Base-by-base conservation (phyloP, 306 rosid species). In the Inga oerstediana region DNA sequence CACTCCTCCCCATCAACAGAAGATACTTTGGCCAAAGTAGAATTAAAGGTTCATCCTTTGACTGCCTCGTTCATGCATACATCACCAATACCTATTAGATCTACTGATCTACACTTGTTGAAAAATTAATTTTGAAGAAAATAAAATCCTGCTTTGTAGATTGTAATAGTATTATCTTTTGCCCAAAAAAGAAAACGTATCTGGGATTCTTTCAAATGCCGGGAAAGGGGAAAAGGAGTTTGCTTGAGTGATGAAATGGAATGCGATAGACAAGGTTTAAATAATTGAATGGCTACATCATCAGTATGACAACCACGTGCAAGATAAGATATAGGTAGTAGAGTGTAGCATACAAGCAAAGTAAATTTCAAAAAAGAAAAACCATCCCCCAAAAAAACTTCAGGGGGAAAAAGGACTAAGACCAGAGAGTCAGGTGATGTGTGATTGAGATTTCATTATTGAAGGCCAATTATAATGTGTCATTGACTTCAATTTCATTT, bases 11-110 rank as follows among this genome's bases (percentile, higher is more conserved):
- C 62, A 61, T 81, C 37, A 24, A 46, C 74, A 37, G 84, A 43
- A 59, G 86, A 66, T 77, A 72, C 92, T 89, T 88, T 91, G 77
- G 84, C 88, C 86, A 89, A 93, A 88, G 88, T 88, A 79, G 84
- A 85, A 80, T 68, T 84, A 85, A 88, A 90, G 83, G 78, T 84
- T 65, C 87, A 86, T 71, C 79, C 89, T 88, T 89, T 90, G 93
- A 86, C 91, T 81, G 88, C 91, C 91, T 89, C 84, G 85, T 89
- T 89, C 65, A 77, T 82, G 86, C 46, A 62, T 72, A n/a, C 59
- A n/a, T 43, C 71, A 9, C 20, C 64, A 13, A 20, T 58, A 20
- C 43, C 20, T 7, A 30, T 16, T 32, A 37, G 30, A 52, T 14
- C 32, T 75, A 35, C 52, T 22, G 30, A 52, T 14, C 32, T 75